Evolutionary conservation across 2,329 filamentous ascomycete species (phyloP).

Genomic region (Stachybotrys elegans): DNA sequence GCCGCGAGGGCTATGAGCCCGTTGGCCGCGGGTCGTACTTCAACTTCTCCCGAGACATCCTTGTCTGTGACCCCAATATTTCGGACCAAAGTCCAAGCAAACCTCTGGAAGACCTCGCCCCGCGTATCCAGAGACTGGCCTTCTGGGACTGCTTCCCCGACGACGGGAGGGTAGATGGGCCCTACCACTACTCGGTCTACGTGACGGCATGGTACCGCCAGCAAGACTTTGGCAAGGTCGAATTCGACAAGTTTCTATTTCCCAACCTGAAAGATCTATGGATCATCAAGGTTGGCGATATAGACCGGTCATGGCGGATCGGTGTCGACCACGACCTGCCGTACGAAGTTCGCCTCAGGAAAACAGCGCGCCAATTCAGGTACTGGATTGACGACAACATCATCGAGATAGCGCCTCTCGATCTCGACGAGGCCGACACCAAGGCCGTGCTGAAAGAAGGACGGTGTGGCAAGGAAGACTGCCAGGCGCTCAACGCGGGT

Average conservation of each 20-base stretch:
- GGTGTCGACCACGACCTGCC: conserved; percentile 23
- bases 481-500: conserved; percentile 27
- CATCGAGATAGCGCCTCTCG: conserved; percentile 30
- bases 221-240: conserved; percentile 24
- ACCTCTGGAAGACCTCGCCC: conserved; percentile 26
- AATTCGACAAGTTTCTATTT: conserved; percentile 33
- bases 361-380: conserved; percentile 30
- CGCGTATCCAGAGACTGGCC: conserved; percentile 26
- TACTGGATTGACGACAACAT: conserved; percentile 33
- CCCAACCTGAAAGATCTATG: conserved; percentile 32
- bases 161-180: conserved; percentile 28
- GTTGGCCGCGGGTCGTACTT: conserved; percentile 29
- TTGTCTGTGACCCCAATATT: conserved; percentile 32
- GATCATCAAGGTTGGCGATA: conserved; percentile 34
- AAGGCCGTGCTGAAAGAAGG: conserved; percentile 27
- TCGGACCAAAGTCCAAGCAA: conserved; percentile 24
- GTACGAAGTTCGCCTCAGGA: conserved; percentile 21
- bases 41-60: conserved; percentile 30
- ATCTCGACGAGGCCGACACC: conserved; percentile 27
- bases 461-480: conserved; percentile 28
- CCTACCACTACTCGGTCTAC: conserved; percentile 28
- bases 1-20: conserved; percentile 27
- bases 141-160: conserved; percentile 36
- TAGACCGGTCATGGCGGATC: conserved; percentile 30
- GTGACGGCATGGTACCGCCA: conserved; percentile 26